Conservation (phyloP, 805 yeast genomes). For the Kazachstania africana region DNA sequence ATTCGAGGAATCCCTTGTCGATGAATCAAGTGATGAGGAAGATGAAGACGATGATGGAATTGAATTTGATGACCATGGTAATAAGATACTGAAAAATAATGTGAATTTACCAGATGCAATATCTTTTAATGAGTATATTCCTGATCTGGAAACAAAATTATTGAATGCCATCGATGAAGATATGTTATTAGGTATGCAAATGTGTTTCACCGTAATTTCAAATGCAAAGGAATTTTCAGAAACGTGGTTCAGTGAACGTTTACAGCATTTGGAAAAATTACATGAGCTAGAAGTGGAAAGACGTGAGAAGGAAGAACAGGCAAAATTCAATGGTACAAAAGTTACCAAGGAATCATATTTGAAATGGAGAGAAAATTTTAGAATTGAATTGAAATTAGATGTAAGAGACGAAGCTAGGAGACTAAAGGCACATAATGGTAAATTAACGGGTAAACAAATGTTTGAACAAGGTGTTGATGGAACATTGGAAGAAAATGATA, state of each 20-base stretch:
- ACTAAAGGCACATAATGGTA: constrained; percentile 54
- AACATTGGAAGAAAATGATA: constrained; percentile 44
- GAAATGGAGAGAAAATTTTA: constrained; percentile 62
- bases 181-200: constrained; percentile 82
- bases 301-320: constrained; percentile 73
- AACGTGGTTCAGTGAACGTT: constrained; percentile 44
- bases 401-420: constrained; percentile 42
- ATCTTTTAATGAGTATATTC: constrained; percentile 40
- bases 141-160: constrained; percentile 25
- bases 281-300: constrained; percentile 48
- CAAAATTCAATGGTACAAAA: constrained; percentile 81
- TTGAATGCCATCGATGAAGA: constrained; percentile 35
- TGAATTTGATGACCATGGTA: constrained; percentile 36
- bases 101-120: constrained; percentile 46
- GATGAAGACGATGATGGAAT: constrained; percentile 27
- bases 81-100: constrained; percentile 33
- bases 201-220: constrained; percentile 69
- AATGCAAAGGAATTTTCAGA: constrained; percentile 77
- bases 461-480: constrained; percentile 84
- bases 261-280: constrained; percentile 39
- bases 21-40: constrained; percentile 29
- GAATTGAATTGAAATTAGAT: constrained; percentile 63
- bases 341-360: constrained; percentile 70
- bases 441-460: constrained; percentile 77
- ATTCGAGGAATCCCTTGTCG: constrained; percentile 22